Base-by-base conservation (phyloP, 2,329 filamentous ascomycete genomes). In the Claviceps monticola region DNA sequence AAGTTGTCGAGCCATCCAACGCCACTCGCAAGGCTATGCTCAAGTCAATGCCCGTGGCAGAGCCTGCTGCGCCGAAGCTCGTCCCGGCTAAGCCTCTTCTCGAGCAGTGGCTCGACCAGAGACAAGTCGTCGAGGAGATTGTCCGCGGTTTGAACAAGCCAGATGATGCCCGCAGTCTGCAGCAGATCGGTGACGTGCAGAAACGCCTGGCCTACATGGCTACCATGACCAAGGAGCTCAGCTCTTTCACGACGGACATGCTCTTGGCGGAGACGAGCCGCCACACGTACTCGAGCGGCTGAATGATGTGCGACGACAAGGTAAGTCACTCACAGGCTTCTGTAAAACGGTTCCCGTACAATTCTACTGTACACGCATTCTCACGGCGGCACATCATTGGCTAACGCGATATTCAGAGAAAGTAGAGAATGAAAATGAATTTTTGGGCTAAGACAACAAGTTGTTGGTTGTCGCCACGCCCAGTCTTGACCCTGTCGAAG, bases 61-160 rank as follows among this genome's bases (percentile, higher is more conserved):
- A 68, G 57, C 54, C 61, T 34, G 8, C 29, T 34, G 29, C 9
- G 43, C 5, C 42, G 11, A 64, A 65, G 59, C 64, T 66, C 48
- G 51, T 57, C 42, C 54, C 62, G 14, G 59, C 64, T 46, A 65
- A 66, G 59, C 71, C 73, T 37, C 67, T 76, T 48, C 65, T 74
- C 50, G 71, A 78, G 54, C 70, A 77, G 59, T 81, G 77, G 78
- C 68, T 77, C 60, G 76, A 82, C 56, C 79, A 83, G 66, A 82
- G 79, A 66, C 76, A 74, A 61, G 75, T 74, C 39, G 74, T 88
- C 48, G 76, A 84, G 58, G 73, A 72, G 55, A 76, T 85, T 42
- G 70, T 83, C 45, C 67, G 70, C 50, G 68, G 66, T 46, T 71
- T 76, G 54, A 64, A 60, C 58, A 71, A 73, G 60, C 75, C 76